Percentiles rank a stretch among this genome's conserved stretches.
These are phyloP conservation scores for Aspergillus sparsus DNA, from an alignment of 495 filamentous ascomycete genomes.

Conservation along the genomic window DNA sequence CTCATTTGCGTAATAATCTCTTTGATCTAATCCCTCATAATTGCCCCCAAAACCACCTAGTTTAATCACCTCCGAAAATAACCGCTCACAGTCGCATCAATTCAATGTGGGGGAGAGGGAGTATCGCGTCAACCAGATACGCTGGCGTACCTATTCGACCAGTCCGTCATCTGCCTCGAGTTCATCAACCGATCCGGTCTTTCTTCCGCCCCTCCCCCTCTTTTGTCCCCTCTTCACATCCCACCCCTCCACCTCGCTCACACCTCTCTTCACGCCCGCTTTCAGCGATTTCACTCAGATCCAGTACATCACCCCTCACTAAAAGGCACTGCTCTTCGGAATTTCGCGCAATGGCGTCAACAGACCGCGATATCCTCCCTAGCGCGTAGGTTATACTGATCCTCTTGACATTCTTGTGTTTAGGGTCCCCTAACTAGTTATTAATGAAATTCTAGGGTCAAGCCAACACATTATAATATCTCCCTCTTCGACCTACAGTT, in stretches of 20 bases:
- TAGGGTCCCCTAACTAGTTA: neutral
- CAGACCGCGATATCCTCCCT: constrained; percentile 55
- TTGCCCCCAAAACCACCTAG: neutral
- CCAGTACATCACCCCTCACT: constrained; percentile 19
- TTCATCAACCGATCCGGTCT: constrained; percentile 30
- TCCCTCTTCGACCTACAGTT: constrained; percentile 78
- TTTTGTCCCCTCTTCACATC: constrained; percentile 13
- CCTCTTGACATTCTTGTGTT: no score
- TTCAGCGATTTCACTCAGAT: constrained; percentile 23
- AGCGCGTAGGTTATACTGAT: constrained; percentile 43
- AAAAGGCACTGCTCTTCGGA: constrained; percentile 42
- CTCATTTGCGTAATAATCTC: neutral
- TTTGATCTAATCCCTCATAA: neutral
- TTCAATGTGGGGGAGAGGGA: constrained; percentile 46
- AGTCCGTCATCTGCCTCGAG: constrained; percentile 26
- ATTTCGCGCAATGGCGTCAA: constrained; percentile 46
- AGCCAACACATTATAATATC: constrained; percentile 83
- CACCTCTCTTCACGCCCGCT: constrained; percentile 27
- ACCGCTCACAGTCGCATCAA: constrained; percentile 11
- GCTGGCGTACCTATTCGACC: constrained; percentile 30
- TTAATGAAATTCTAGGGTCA: constrained; percentile 53
- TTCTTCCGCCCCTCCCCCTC: constrained; percentile 25
- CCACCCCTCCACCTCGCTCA: constrained; percentile 29
- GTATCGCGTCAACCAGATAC: constrained; percentile 36
- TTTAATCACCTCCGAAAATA: constrained; percentile 4